phyloP scores from a whole-genome alignment of 2,329 filamentous ascomycete species.

The Diaporthe citrichinensis region DNA sequence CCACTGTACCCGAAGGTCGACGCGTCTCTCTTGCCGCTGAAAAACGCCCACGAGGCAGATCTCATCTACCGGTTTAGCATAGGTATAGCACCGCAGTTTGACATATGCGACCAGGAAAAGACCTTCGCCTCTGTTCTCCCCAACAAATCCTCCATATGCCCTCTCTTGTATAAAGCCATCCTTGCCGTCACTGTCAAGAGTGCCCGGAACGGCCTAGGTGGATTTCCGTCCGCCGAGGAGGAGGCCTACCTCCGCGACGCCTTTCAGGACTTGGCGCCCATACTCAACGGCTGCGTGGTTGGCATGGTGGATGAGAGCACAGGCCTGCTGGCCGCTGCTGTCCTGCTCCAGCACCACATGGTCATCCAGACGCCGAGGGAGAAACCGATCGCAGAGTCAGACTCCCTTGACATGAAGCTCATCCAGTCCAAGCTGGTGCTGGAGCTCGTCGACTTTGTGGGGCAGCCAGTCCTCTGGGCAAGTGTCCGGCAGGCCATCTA shows the following conservation, averaged over 20 bases:
- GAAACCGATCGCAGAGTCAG: constrained; percentile 14
- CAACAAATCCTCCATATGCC: constrained; percentile 20
- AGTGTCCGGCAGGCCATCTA: constrained; percentile 45
- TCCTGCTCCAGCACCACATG: constrained; percentile 24
- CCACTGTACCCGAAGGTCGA: constrained; percentile 16
- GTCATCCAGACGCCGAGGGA: constrained; percentile 3
- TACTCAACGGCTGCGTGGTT: constrained; percentile 6
- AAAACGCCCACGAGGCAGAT: constrained; percentile 13
- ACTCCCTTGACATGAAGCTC: constrained; percentile 7
- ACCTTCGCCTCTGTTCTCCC: constrained; percentile 13
- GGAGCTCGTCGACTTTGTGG: constrained; percentile 17
- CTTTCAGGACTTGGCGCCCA: neutral
- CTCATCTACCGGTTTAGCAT: constrained; percentile 20
- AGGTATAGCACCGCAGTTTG: constrained; percentile 9
- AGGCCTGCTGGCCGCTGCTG: constrained; percentile 8
- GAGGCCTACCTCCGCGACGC: constrained; percentile 15
- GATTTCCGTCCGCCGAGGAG: constrained; percentile 10
- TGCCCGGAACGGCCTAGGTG: neutral
- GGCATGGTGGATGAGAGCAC: constrained; percentile 26
- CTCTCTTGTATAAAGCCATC: constrained; percentile 15
- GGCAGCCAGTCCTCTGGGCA: constrained; percentile 26
- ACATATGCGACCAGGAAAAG: constrained; percentile 9
- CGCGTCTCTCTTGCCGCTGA: constrained; percentile 15
- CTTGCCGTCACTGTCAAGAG: constrained; percentile 5
- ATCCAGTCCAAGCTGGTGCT: constrained; percentile 16